These are phyloP conservation scores for Fomitopsis palustris DNA, from an alignment of 1,284 basidiomycete species.

Conservation along the genomic window DNA sequence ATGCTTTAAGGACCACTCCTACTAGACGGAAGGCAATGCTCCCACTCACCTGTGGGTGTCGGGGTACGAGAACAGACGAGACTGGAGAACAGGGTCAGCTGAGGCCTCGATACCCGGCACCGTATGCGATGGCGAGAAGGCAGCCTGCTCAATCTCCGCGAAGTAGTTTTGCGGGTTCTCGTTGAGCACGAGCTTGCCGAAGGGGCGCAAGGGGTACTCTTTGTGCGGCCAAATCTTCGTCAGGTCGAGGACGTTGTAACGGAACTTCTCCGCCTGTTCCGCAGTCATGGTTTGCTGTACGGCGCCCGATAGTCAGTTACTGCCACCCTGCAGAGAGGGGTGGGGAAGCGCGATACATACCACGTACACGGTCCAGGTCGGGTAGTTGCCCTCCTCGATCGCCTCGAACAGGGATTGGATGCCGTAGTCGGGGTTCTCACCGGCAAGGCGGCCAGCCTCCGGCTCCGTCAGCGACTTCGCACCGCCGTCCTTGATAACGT, in stretches of 20 bases:
- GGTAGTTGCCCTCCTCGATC: conserved; percentile 77
- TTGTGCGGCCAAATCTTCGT: conserved; percentile 88
- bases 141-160: conserved; percentile 82
- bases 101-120: conserved; percentile 87
- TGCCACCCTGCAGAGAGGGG: not conserved
- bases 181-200: conserved; percentile 87
- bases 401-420: conserved; percentile 74
- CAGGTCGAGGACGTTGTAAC: conserved; percentile 86
- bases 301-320: not conserved
- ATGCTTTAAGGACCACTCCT: not conserved
- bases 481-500: conserved; percentile 72
- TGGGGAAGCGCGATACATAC: conserved; percentile 16
- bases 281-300: conserved; percentile 84
- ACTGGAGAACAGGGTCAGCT: conserved; percentile 89
- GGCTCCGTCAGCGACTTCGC: conserved; percentile 73
- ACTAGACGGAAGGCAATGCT: not conserved
- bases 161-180: conserved; percentile 87
- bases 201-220: conserved; percentile 81
- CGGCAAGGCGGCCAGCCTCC: conserved; percentile 54
- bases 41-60: conserved; percentile 68
- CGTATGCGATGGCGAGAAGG: conserved; percentile 84
- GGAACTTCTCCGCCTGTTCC: conserved; percentile 86
- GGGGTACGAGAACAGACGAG: conserved; percentile 92
- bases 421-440: conserved; percentile 80
- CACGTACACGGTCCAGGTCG: conserved; percentile 77